Base-by-base conservation (phyloP, 2,329 filamentous ascomycete species). In the Trichoderma sp. region DNA sequence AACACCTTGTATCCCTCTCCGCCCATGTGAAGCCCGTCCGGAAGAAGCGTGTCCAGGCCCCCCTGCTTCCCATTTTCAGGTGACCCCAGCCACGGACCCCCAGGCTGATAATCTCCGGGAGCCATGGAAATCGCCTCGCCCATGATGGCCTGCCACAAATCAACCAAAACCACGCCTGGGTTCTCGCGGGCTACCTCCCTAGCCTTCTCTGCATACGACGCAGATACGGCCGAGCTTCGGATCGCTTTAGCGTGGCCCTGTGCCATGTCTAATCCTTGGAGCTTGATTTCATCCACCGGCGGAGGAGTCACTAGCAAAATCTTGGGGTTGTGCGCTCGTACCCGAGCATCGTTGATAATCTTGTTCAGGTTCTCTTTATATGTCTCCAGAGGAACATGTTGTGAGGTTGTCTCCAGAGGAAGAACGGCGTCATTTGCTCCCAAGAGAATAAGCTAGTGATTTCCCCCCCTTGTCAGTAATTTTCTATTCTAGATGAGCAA, bases 341-440 rank as follows among this genome's bases (percentile, higher is more conserved):
- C 84, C 67, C 82, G 81, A 8, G 90, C 87, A 77, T 97, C 92
- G 3, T 83, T 87, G 73, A 96, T 80, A 72, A 98, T 92, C 29
- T 81, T 82, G 70, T 78, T 83, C 57, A 97, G 80, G 75, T 97
- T 96, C 66, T 85, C 79, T 76, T 87, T 88, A 82, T 93, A 98
- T 69, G 88, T 80, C 1, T 89, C 84, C n/a, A 97, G 78, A 1
- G 92, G 87, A 8, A 98, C 86, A 77, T 94, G 89, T 78, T 98
- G 95, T 10, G 83, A 82, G 60, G 87, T 88, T 4, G 83, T 83
- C 5, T 85, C 82, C 42, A 86, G 81, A 4, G 88, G 85, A 4
- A 96, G 78, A 65, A 89, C 89, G 4, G 94, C 90, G 78, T 98
- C 95, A 76, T 99, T 98, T 72, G 95, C 92, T 19, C 95, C 95